Evolutionary conservation across 1,284 basidiomycete species (phyloP).

Genomic region (Omphalotus olearius): DNA sequence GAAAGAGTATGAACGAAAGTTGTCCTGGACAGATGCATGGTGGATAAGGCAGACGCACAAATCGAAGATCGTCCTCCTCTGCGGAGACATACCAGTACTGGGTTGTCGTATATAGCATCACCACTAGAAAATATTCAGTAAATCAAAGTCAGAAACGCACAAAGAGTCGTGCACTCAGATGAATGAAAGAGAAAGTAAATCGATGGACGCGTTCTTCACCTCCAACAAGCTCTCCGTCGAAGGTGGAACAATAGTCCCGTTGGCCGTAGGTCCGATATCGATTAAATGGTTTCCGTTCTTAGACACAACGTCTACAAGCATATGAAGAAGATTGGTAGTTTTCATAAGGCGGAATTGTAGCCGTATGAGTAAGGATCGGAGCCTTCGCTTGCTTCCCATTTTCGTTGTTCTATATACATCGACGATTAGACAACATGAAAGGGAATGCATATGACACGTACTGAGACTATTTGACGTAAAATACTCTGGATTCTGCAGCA

Average conservation of each 20-base stretch:
- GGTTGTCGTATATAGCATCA: constrained; percentile 24
- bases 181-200: no score
- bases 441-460: constrained; percentile 10
- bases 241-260: constrained; percentile 28
- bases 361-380: constrained; percentile 22
- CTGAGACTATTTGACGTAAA: constrained; percentile 9
- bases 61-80: constrained; percentile 11
- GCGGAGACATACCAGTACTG: constrained; percentile 16
- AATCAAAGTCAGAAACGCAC: constrained; percentile 12
- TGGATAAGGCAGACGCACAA: constrained; percentile 9
- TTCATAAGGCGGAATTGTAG: constrained; percentile 18
- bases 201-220: constrained; percentile 26
- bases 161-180: no score
- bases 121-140: constrained; percentile 12
- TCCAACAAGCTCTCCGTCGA: constrained; percentile 26
- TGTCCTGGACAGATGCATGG: neutral
- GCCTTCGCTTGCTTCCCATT: constrained; percentile 36
- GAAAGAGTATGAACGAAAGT: neutral
- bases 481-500: constrained; percentile 11
- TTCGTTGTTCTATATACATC: constrained; percentile 15
- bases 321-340: constrained; percentile 31
- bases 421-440: constrained; percentile 3
- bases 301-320: constrained; percentile 30
- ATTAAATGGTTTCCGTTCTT: constrained; percentile 31
- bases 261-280: constrained; percentile 31